Conservation (phyloP, 768 basidiomycete genomes). For the Pholiota conissans region DNA sequence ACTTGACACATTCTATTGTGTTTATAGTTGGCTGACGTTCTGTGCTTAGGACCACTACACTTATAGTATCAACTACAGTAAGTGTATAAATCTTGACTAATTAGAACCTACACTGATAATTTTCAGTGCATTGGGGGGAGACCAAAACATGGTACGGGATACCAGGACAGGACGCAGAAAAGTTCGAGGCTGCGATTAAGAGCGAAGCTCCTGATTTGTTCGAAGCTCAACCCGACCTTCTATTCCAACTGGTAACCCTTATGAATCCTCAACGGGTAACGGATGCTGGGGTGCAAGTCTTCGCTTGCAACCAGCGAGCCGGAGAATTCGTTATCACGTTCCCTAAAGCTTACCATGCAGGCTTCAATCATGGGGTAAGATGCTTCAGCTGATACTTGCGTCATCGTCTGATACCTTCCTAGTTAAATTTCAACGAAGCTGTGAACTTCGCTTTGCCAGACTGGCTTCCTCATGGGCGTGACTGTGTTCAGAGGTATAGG, state of each 20-base stretch:
- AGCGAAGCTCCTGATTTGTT: conserved; percentile 96
- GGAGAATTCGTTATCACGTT: conserved; percentile 98
- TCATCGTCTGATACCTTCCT: conserved; percentile 22
- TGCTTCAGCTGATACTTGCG: not conserved
- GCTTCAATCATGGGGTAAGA: conserved; percentile 97
- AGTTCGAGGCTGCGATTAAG: conserved; percentile 95
- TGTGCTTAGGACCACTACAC: conserved; percentile 89
- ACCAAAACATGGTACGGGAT: conserved; percentile 99
- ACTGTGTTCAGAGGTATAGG: conserved; percentile 88
- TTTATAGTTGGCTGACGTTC: not conserved
- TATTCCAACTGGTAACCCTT: conserved; percentile 96
- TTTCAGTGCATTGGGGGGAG: conserved; percentile 95
- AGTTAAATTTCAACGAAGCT: conserved; percentile 99
- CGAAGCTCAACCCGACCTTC: conserved; percentile 93
- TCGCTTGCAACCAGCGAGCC: conserved; percentile 93
- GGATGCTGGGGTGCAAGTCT: conserved; percentile 89
- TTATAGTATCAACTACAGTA: conserved; percentile 93
- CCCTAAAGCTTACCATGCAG: conserved; percentile 96
- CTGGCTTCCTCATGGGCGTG: conserved; percentile 86
- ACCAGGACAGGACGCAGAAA: conserved; percentile 92
- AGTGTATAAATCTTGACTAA: conserved; percentile 30
- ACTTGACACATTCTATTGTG: conserved; percentile 2
- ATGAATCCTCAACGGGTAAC: conserved; percentile 91
- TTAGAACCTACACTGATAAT: conserved; percentile 11
- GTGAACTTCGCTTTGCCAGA: conserved; percentile 98